Evolutionary conservation across 106 monocot species (phyloP).

Genomic region (Gastrodia elata): DNA sequence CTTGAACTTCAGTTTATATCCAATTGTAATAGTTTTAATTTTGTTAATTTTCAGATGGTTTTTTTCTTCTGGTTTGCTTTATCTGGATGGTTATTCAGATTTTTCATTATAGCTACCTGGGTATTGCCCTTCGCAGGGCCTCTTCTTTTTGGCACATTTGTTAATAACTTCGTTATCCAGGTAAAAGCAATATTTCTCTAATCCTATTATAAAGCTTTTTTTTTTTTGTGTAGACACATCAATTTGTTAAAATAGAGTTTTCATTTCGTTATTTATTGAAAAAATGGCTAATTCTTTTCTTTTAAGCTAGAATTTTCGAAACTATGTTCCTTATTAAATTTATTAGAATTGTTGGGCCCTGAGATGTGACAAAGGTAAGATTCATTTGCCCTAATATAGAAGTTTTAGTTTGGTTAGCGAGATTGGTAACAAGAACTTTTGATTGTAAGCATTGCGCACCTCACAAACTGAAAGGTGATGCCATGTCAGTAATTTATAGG

Average conservation of each 20-base stretch:
- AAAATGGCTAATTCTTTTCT: not conserved
- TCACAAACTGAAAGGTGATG: no score
- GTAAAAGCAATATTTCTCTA: slow-evolving; percentile 22
- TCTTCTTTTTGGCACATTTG: slow-evolving; percentile 52
- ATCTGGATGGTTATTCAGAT: slow-evolving; percentile 91
- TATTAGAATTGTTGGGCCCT: not conserved
- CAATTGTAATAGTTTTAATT: slow-evolving; percentile 6
- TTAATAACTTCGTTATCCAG: slow-evolving; percentile 76
- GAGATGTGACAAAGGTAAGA: not conserved
- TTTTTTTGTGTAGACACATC: not conserved
- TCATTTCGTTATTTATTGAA: not conserved
- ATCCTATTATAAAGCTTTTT: not conserved
- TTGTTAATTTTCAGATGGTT: slow-evolving; percentile 39
- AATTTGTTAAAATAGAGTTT: not conserved
- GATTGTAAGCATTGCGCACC: no score
- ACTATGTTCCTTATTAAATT: not conserved
- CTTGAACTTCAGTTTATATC: not conserved
- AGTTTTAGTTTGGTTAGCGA: not conserved
- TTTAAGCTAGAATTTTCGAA: not conserved
- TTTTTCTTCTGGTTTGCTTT: slow-evolving; percentile 89
- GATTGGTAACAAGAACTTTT: not conserved
- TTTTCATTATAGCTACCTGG: slow-evolving; percentile 72
- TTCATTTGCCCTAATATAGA: not conserved
- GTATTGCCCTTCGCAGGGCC: slow-evolving; percentile 84
- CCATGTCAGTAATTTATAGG: no score